A percentile compares a stretch with the other conserved stretches of the same genome.
These are phyloP conservation scores for Kalanchoe fedtschenkoi DNA, from an alignment of 164 flowering plant species.

Conservation along the genomic window DNA sequence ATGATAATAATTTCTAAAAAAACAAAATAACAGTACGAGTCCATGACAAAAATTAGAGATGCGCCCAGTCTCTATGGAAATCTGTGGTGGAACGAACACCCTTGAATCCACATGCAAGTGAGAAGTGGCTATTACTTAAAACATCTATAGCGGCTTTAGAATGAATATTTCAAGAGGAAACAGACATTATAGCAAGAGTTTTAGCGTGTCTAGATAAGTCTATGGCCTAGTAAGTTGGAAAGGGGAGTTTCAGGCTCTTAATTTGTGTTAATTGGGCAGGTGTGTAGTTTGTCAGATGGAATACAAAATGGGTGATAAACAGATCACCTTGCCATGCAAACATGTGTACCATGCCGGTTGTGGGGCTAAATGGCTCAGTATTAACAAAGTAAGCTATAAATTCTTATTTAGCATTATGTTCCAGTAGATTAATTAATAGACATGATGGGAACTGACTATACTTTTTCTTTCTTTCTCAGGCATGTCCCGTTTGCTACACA, in stretches of 20 bases:
- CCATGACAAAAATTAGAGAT: no score
- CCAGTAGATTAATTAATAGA: background rate
- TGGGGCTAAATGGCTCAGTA: slow-evolving; percentile 74
- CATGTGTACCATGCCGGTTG: slow-evolving; percentile 68
- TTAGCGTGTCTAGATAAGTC: background rate
- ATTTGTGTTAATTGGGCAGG: slow-evolving; percentile 19
- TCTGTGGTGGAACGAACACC: no score
- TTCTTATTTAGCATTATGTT: background rate
- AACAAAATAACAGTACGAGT: no score
- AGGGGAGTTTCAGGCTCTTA: background rate
- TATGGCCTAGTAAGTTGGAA: background rate
- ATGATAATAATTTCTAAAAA: no score
- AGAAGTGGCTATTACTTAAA: background rate
- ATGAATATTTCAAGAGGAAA: background rate
- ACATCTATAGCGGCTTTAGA: background rate
- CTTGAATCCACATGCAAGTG: background rate
- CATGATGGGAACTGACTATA: background rate
- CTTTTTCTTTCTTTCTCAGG: slow-evolving; percentile 21
- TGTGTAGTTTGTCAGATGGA: slow-evolving; percentile 95
- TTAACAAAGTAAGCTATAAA: slow-evolving; percentile 56
- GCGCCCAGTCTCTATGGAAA: no score
- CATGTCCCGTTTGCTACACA: slow-evolving; percentile 73
- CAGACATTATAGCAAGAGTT: background rate
- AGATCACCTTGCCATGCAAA: slow-evolving; percentile 73
- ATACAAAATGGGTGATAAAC: slow-evolving; percentile 59